A percentile compares a stretch with the other conserved stretches of the same genome.
phyloP scores from a whole-genome alignment of 2,329 filamentous ascomycete genomes.

The Pseudocercospora crystallina region DNA sequence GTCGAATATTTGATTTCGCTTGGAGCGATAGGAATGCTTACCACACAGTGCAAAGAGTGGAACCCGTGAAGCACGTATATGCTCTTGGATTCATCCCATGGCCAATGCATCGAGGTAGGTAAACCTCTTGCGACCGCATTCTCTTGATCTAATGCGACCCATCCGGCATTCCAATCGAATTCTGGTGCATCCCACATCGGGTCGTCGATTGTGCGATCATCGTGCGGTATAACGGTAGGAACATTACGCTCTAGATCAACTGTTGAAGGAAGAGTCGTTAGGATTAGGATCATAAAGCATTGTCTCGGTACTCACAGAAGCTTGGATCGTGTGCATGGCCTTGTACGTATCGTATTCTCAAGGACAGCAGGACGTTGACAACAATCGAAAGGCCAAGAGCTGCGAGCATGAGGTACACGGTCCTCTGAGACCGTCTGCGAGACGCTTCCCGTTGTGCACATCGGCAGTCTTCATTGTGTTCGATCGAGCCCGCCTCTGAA shows the following conservation, averaged over 20 bases:
- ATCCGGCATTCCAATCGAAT: conserved; percentile 5
- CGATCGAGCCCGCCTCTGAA: too few species aligned
- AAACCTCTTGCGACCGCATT: not conserved
- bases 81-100: conserved; percentile 5
- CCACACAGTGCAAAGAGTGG: conserved; percentile 2
- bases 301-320: not conserved
- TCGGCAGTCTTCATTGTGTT: too few species aligned
- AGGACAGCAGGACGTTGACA: not conserved
- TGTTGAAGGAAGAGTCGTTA: not conserved
- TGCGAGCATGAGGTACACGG: not conserved
- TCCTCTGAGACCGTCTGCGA: not conserved
- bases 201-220: conserved; percentile 3
- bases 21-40: not conserved
- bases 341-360: not conserved
- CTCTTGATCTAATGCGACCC: conserved; percentile 1
- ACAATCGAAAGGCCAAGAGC: not conserved
- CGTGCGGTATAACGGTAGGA: conserved; percentile 3
- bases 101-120: conserved; percentile 3
- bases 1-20: not conserved
- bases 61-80: conserved; percentile 3
- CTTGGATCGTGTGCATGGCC: conserved; percentile 3
- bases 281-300: not conserved
- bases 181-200: conserved; percentile 6
- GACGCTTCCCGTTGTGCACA: not conserved
- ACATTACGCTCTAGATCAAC: conserved; percentile 4